Evolutionary conservation across 345 rosid species (phyloP), one percentile per base, ranked within the genome.

Genomic region (Limnanthes douglasii): DNA sequence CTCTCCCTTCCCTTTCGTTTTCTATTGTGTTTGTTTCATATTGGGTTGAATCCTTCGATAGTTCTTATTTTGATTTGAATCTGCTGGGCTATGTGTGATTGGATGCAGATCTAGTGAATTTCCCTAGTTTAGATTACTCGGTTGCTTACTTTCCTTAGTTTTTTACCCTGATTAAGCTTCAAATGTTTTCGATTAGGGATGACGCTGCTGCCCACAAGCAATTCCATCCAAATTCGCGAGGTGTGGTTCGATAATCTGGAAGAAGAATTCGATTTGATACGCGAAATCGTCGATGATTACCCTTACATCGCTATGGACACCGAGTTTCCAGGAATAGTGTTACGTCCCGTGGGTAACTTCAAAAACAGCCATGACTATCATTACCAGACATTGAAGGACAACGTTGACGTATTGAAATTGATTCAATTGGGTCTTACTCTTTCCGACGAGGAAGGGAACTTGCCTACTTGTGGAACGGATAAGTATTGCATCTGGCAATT

Each of bases 281-380:
- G 71, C 5, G 68, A 59, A 8, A 48, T 82, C 10, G 86, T 86
- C 4, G 96, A 81, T 32, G 79, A 62, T 31, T 78, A 47, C 58
- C 84, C 79, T 15, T 82, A 58, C 43, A 58, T 86, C 4, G 94
- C 94, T 2, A 86, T 86, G 94, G 96, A 86, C 52, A 86, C 92
- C 0, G 94, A 86, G 66, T 86, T 86, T 31, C 96, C 92, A 0
- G 96, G 96, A 18, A 63, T 81, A 21, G 85, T 67, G 2, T 42
- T 78, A 12, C 61, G 94, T 7, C 79, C 92, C 0, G 72, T 86
- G 6, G 94, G 86, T 34, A 61, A 51, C 37, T 82, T 75, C 64
- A 75, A 69, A 74, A 78, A 61, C 11, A 66, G 68, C 21, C 51
- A 49, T 11, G 92, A 86, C 22, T 75, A 61, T 24, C 72, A 82